These are phyloP conservation scores for Macrolepiota dolichaula DNA, from an alignment of 768 basidiomycete species.

Conservation along the genomic window DNA sequence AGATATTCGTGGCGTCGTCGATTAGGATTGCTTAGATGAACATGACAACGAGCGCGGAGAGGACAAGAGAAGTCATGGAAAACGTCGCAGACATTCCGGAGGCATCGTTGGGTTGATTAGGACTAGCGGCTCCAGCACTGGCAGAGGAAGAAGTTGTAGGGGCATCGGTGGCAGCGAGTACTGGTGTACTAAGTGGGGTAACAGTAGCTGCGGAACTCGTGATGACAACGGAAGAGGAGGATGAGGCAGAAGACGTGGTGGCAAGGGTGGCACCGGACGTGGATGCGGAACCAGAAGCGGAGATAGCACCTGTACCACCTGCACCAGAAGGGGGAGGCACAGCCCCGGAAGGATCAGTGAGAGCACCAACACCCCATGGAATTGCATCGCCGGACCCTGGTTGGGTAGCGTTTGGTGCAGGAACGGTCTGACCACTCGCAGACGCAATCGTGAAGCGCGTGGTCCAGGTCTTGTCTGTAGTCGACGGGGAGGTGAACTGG, in stretches of 20 bases:
- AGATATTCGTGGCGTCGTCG: background rate
- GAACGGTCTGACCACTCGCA: constrained; percentile 36
- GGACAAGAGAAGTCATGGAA: constrained; percentile 1
- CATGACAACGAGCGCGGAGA: constrained; percentile 1
- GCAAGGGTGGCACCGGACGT: background rate
- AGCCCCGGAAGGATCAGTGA: constrained; percentile 42
- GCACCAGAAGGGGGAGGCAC: constrained; percentile 31
- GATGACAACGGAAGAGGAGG: background rate
- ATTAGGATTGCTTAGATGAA: constrained; percentile 1
- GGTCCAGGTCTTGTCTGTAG: constrained; percentile 56
- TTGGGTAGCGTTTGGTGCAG: constrained; percentile 52
- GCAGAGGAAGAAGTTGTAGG: background rate
- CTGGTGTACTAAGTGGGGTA: constrained; percentile 4
- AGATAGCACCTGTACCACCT: constrained; percentile 8
- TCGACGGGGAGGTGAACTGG: constrained; percentile 55
- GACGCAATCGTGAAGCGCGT: constrained; percentile 74
- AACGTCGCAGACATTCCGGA: constrained; percentile 3
- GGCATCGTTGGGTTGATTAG: constrained; percentile 8
- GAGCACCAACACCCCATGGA: constrained; percentile 64
- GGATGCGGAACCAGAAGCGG: constrained; percentile 8
- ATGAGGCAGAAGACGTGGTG: background rate
- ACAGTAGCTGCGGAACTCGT: background rate
- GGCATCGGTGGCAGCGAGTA: background rate
- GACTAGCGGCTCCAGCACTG: constrained; percentile 2
- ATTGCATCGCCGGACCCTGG: constrained; percentile 49